Conservation (phyloP, 2,329 filamentous ascomycete genomes). For the Macroventuria anomochaeta region DNA sequence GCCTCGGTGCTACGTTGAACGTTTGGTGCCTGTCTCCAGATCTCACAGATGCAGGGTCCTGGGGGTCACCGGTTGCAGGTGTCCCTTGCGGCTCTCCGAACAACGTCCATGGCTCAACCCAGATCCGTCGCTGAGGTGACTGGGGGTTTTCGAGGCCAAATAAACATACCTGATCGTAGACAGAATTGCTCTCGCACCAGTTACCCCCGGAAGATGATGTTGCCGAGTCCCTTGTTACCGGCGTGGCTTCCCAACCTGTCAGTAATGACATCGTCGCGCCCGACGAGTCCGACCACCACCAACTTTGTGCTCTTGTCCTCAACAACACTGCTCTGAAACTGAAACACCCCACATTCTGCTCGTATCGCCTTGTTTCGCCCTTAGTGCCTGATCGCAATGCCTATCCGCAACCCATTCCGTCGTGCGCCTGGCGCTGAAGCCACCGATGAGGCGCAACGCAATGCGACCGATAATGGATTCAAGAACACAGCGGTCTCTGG, state of each 20-base stretch:
- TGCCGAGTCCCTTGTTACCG: conserved; percentile 17
- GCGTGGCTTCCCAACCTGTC: conserved; percentile 13
- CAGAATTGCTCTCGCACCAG: neutral
- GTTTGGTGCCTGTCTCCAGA: conserved; percentile 32
- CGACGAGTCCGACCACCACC: conserved; percentile 13
- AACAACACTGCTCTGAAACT: conserved; percentile 26
- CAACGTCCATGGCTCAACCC: conserved; percentile 3
- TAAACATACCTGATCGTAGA: conserved; percentile 2
- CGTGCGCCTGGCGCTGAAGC: conserved; percentile 44
- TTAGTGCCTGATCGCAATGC: conserved; percentile 38
- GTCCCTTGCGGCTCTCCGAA: conserved; percentile 1
- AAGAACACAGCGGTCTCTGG: conserved; percentile 44
- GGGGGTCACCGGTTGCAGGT: neutral
- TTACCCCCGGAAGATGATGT: conserved; percentile 8
- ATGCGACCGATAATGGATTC: conserved; percentile 41
- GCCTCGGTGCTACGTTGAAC: conserved; percentile 8
- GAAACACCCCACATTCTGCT: conserved; percentile 23
- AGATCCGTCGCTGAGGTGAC: conserved; percentile 2
- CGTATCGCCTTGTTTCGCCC: conserved; percentile 24
- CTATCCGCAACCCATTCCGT: conserved; percentile 52
- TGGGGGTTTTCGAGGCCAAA: neutral
- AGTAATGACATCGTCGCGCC: conserved; percentile 18
- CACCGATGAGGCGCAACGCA: conserved; percentile 42
- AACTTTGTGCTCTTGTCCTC: conserved; percentile 17
- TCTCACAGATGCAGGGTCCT: conserved; percentile 39